phyloP scores from a whole-genome alignment of 805 yeast genomes.

The Hagleromyces aurorensis region DNA sequence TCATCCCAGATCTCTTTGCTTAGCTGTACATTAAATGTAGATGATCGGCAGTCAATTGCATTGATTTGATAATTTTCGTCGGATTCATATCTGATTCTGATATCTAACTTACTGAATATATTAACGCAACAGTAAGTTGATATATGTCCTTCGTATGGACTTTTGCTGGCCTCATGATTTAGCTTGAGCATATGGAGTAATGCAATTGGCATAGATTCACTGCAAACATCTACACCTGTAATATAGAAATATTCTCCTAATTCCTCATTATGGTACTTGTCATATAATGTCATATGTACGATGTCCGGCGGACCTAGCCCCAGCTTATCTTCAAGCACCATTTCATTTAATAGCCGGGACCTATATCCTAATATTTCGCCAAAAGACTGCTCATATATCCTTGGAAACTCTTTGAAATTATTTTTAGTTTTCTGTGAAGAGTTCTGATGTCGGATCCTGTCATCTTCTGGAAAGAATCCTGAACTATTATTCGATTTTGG shows the following conservation, averaged over 20 bases:
- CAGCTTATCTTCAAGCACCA: constrained; percentile 11
- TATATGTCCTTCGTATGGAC: constrained; percentile 19
- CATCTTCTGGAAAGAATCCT: constrained; percentile 12
- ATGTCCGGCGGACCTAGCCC: constrained; percentile 76
- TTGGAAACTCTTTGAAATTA: constrained; percentile 20
- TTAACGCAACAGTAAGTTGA: constrained; percentile 63
- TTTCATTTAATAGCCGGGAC: constrained; percentile 14
- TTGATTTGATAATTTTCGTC: constrained; percentile 28
- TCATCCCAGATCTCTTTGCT: constrained; percentile 49
- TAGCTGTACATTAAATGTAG: constrained; percentile 27
- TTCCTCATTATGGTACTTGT: constrained; percentile 38
- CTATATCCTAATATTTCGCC: constrained; percentile 29
- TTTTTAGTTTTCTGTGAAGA: constrained; percentile 2
- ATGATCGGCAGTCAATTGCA: constrained; percentile 25
- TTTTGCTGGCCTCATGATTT: constrained; percentile 13
- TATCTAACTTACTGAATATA: constrained; percentile 62
- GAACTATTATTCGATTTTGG: constrained; percentile 9
- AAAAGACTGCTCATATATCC: constrained; percentile 22
- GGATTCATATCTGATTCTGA: constrained; percentile 49
- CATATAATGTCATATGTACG: constrained; percentile 37
- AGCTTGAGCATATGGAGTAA: constrained; percentile 35
- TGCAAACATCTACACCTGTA: constrained; percentile 41
- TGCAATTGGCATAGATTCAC: constrained; percentile 40
- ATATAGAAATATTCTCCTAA: constrained; percentile 43
- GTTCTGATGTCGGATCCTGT: constrained; percentile 3